phyloP scores from a whole-genome alignment of 2,329 filamentous ascomycete species.

The Rosellinia necatrix region DNA sequence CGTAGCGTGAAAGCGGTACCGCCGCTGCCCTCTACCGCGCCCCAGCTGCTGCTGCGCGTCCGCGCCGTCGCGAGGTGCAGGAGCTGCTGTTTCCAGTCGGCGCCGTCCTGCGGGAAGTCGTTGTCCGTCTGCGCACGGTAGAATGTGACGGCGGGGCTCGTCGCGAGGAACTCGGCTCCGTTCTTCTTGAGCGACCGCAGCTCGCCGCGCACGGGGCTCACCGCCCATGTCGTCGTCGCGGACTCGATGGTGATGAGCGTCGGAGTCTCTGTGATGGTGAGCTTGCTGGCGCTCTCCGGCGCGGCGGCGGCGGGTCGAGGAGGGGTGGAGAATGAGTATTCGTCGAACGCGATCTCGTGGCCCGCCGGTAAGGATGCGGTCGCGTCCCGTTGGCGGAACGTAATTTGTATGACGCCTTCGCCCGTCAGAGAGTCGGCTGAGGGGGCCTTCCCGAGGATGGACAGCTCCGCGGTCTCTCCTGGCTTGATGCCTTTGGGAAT shows the following conservation, averaged over 20 bases:
- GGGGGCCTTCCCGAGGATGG: slow-evolving; percentile 23
- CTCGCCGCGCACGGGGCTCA: slow-evolving; percentile 34
- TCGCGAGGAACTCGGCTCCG: slow-evolving; percentile 32
- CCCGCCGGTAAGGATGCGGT: slow-evolving; percentile 32
- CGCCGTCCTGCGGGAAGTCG: slow-evolving; percentile 59
- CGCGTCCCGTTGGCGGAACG: slow-evolving; percentile 34
- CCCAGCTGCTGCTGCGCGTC: slow-evolving; percentile 30
- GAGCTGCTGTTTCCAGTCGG: slow-evolving; percentile 52
- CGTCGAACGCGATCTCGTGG: slow-evolving; percentile 40
- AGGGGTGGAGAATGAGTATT: slow-evolving; percentile 31
- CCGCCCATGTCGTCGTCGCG: slow-evolving; percentile 34
- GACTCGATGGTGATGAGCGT: slow-evolving; percentile 35
- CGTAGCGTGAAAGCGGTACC: slow-evolving; percentile 46
- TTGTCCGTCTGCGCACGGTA: slow-evolving; percentile 71
- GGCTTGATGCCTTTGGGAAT: slow-evolving; percentile 36
- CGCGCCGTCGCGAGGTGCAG: slow-evolving; percentile 22
- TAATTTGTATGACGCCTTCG: slow-evolving; percentile 36
- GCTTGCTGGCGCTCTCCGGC: slow-evolving; percentile 18
- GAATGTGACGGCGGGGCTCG: slow-evolving; percentile 42
- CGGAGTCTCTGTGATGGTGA: slow-evolving; percentile 31
- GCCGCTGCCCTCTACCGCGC: slow-evolving; percentile 34
- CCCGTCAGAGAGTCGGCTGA: slow-evolving; percentile 2
- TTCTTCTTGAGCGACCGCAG: slow-evolving; percentile 37
- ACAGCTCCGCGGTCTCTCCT: slow-evolving; percentile 35
- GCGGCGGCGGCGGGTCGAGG: background rate